Base-by-base conservation (phyloP, 257 asterid genomes). In the Gentiana macrophylla region DNA sequence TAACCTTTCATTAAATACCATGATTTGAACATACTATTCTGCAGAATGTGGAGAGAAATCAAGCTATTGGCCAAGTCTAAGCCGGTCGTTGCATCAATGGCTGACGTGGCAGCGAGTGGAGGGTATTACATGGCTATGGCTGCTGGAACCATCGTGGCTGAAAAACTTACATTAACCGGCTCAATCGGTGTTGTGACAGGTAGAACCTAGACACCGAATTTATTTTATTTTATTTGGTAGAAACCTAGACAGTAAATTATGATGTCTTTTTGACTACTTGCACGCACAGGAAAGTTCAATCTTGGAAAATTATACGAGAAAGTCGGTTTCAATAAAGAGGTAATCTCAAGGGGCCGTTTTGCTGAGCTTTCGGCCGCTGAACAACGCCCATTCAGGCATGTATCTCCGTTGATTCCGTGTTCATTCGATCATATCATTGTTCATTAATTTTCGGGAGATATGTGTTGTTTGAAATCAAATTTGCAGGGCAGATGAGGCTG, bases 111-210 rank as follows among this genome's bases (percentile, higher is more conserved):
- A 70, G 98, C 98, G 53, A 91, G 98, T 79, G 98, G 98, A 67
- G 98, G 98, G 67, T 91, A 84, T 65, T 91, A 91, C 72, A 87
- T 91, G 97, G 94, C 98, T 55, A 91, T 91, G 98, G 98, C 88
- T 53, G 77, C 97, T 4, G 71, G 73, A 59, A 60, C 82, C 66
- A 83, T 91, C 62, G 98, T 91, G 64, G 94, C 98, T 10, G 97
- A 91, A 74, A 76, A 79, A 60, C 97, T 91, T 48, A 87, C 98
- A 6, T 55, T 91, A 72, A 91, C 98, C 43, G 98, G 97, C 68
- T 91, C 98, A 48, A 91, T 91, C 63, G 98, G 98, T 68, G 97
- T 91, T 61, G 97, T 91, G 72, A 84, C 98, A 57, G 98, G 98
- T 87, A 67, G 68, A 50, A 43, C 61, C 32, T 6, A 15, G n/a